Conservation (phyloP, 2,329 filamentous ascomycete species). For the Verticillium dahliae region DNA sequence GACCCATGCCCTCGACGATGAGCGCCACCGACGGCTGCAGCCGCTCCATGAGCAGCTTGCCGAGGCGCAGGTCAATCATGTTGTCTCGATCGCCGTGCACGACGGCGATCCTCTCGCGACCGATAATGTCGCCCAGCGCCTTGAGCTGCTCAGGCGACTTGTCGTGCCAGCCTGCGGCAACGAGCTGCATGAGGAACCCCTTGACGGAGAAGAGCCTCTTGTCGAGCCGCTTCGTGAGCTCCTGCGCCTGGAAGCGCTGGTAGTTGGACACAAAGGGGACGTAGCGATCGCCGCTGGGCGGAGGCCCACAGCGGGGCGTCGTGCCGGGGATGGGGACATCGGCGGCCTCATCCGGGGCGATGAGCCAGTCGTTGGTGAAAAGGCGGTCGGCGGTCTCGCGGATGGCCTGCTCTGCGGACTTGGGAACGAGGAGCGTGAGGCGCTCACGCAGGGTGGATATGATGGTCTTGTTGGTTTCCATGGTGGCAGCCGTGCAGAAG, state of each 20-base stretch:
- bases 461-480: constrained; percentile 57
- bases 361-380: constrained; percentile 60
- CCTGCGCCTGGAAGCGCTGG: constrained; percentile 75
- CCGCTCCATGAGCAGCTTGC: constrained; percentile 57
- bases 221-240: constrained; percentile 64
- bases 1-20: constrained; percentile 66
- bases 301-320: constrained; percentile 32
- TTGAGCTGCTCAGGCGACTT: constrained; percentile 63
- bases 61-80: constrained; percentile 73
- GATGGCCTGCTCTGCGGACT: constrained; percentile 61
- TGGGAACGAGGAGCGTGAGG: constrained; percentile 58
- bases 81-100: constrained; percentile 69
- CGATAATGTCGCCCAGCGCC: constrained; percentile 60
- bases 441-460: constrained; percentile 57
- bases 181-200: constrained; percentile 70
- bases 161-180: constrained; percentile 73
- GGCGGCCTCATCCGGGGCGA: constrained; percentile 48
- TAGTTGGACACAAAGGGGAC: constrained; percentile 65
- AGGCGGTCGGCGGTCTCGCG: constrained; percentile 57
- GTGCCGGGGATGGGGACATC: constrained; percentile 35
- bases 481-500: constrained; percentile 52
- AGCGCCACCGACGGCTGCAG: constrained; percentile 55
- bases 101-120: constrained; percentile 67
- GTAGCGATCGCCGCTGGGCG: constrained; percentile 27
- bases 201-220: constrained; percentile 52